These are phyloP conservation scores for Apophysomyces elegans DNA, from an alignment of 371 early-diverging fungal genomes.

Conservation along the genomic window DNA sequence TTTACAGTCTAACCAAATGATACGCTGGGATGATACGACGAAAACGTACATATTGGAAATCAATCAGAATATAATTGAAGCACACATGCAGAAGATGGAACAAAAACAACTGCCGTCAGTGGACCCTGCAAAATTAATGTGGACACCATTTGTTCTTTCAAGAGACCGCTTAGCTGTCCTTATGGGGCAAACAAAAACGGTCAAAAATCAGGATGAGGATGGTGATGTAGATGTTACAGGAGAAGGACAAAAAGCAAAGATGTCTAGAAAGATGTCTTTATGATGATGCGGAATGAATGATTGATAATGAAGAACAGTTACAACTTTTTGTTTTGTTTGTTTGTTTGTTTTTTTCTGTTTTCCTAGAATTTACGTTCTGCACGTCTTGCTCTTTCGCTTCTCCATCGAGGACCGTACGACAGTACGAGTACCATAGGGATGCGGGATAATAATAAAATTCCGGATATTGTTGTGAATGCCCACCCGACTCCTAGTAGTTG, in stretches of 20 bases:
- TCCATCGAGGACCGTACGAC: conserved; percentile 38
- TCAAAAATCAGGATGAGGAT: conserved; percentile 28
- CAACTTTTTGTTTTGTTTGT: background rate
- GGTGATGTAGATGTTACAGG: conserved; percentile 22
- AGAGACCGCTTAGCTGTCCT: conserved; percentile 40
- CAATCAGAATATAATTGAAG: conserved; percentile 40
- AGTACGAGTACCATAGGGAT: conserved; percentile 29
- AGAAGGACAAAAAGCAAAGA: conserved; percentile 3
- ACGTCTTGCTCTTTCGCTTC: conserved; percentile 25
- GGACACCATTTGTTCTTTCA: conserved; percentile 68
- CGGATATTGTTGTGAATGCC: conserved; percentile 37
- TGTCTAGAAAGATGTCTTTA: conserved; percentile 10
- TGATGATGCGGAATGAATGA: conserved; percentile 10
- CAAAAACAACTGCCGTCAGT: conserved; percentile 52
- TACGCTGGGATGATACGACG: conserved; percentile 16
- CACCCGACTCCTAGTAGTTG: conserved; percentile 39
- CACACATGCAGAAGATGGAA: conserved; percentile 43
- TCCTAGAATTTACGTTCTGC: conserved; percentile 12
- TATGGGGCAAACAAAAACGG: conserved; percentile 26
- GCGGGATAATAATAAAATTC: conserved; percentile 34
- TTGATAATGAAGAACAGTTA: conserved; percentile 1
- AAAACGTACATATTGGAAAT: conserved; percentile 32
- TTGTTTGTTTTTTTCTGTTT: background rate
- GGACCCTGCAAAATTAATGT: conserved; percentile 59
- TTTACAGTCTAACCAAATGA: conserved; percentile 61